Percentiles rank a stretch among this genome's conserved stretches.
These are phyloP conservation scores for Aaosphaeria pasadenensis DNA, from an alignment of 2,329 filamentous ascomycete genomes.

Conservation along the genomic window DNA sequence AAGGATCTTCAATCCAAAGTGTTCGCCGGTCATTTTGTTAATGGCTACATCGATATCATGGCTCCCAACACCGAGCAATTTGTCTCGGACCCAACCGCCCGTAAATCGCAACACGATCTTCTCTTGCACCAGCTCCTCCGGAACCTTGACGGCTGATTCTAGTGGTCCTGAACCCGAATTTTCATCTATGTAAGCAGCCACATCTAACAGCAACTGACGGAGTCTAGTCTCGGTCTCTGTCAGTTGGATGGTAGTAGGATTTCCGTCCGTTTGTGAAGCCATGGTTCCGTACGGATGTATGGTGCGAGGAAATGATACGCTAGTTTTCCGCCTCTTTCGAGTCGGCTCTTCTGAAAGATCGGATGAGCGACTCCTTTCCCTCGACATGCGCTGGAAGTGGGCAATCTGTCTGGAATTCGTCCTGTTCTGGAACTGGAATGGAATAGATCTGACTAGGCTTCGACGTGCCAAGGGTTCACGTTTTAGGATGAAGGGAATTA, in stretches of 20 bases:
- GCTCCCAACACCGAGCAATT: conserved; percentile 68
- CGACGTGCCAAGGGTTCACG: neutral
- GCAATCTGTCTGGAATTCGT: too few relatives aligned
- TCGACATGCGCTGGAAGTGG: conserved; percentile 28
- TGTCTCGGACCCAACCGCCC: conserved; percentile 85
- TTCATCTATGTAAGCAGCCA: conserved; percentile 66
- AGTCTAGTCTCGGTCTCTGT: conserved; percentile 70
- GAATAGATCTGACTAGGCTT: neutral
- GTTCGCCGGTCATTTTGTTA: conserved; percentile 78
- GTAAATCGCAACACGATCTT: conserved; percentile 68
- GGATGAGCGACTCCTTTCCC: conserved; percentile 11
- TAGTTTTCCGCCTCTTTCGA: conserved; percentile 31
- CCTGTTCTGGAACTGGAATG: too few relatives aligned
- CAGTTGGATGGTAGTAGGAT: conserved; percentile 51
- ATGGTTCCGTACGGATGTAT: conserved; percentile 28
- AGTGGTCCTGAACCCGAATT: conserved; percentile 23
- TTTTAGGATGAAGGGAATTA: neutral
- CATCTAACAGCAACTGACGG: conserved; percentile 74
- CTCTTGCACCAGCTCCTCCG: conserved; percentile 44
- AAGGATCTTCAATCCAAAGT: conserved; percentile 68
- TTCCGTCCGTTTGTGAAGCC: conserved; percentile 12
- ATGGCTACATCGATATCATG: conserved; percentile 85
- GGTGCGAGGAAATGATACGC: conserved; percentile 9
- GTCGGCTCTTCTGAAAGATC: conserved; percentile 18
- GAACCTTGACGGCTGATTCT: conserved; percentile 35